Conservation (phyloP, 2,329 filamentous ascomycete genomes). For the Microcera coccophila region DNA sequence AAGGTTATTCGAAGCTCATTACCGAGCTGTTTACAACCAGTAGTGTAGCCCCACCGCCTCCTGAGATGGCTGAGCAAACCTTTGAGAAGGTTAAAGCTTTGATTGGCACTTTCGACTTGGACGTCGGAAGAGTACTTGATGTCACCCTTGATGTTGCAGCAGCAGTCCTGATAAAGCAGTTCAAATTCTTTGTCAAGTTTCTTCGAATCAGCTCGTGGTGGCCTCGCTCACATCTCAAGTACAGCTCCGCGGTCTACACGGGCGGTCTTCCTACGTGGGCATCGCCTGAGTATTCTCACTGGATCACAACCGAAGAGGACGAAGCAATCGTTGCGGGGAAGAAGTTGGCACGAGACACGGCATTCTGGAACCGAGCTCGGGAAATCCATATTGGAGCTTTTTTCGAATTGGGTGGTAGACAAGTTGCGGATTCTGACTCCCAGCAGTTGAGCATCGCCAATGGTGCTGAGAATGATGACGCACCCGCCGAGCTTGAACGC, state of each 20-base stretch:
- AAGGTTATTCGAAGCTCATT: slow-evolving; percentile 93
- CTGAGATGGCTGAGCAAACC: slow-evolving; percentile 74
- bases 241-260: slow-evolving; percentile 43
- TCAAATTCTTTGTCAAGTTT: slow-evolving; percentile 90
- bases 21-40: slow-evolving; percentile 93
- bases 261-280: slow-evolving; percentile 83
- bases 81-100: slow-evolving; percentile 91
- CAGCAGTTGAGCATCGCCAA: slow-evolving; percentile 40
- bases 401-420: slow-evolving; percentile 79
- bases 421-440: slow-evolving; percentile 57
- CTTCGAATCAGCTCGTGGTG: slow-evolving; percentile 94
- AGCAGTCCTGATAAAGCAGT: slow-evolving; percentile 86
- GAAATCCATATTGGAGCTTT: slow-evolving; percentile 76
- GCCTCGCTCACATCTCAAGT: slow-evolving; percentile 61
- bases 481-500: slow-evolving; percentile 54
- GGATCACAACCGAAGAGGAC: slow-evolving; percentile 65
- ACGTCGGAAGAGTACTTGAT: slow-evolving; percentile 90
- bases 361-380: slow-evolving; percentile 79
- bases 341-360: slow-evolving; percentile 62
- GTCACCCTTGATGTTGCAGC: slow-evolving; percentile 94
- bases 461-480: slow-evolving; percentile 37
- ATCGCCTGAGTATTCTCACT: slow-evolving; percentile 63
- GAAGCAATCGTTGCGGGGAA: slow-evolving; percentile 53
- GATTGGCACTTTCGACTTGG: slow-evolving; percentile 94
- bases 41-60: slow-evolving; percentile 66